Base-by-base conservation (phyloP, 1,284 basidiomycete species). In the Cutaneotrichosporon sp. region DNA sequence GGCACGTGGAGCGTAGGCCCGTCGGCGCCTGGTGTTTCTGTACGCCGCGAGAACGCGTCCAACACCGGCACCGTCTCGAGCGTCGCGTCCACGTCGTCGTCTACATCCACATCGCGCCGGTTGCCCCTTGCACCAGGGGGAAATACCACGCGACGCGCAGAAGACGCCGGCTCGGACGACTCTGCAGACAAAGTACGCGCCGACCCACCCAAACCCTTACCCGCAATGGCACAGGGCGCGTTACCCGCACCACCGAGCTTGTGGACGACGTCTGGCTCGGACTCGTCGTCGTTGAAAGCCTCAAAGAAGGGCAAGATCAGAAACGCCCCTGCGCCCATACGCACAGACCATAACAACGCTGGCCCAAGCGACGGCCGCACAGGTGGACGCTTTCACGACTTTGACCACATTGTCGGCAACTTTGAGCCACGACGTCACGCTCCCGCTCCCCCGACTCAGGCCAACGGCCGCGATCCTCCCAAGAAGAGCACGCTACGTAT, bases 341-440 rank as follows among this genome's bases (percentile, higher is more conserved):
- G 58, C 61, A 65, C 65, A 36, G 65, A 61, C 53, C 59, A 65
- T 62, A 52, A 60, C 64, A 47, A 62, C 70, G 60, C 63, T 66
- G 42, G 58, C 18, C 50, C 74, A 34, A 73, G 71, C 55, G 26
- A 14, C 11, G 31, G 21, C 47, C 70, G 72, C 59, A 68, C 73
- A 53, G 74, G 74, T 72, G 66, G 73, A 11, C 68, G 73, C 38
- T 55, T 74, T 11, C 58, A 65, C 60, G 60, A 65, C 50, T 62
- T 65, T 65, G 63, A 47, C 18, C 59, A 60, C 42, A 38, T 36
- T 22, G 55, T 63, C 22, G 32, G 47, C 49, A 36, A 63, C 40
- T 56, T 61, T 34, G 60, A 56, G 14, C 58, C 59, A 26, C 40
- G 21, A 13, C 63, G 58, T 34, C 53, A 26, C 34, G 58, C 59